These are phyloP conservation scores for Diaporthe citri DNA, from an alignment of 2,329 filamentous ascomycete genomes.

Conservation along the genomic window DNA sequence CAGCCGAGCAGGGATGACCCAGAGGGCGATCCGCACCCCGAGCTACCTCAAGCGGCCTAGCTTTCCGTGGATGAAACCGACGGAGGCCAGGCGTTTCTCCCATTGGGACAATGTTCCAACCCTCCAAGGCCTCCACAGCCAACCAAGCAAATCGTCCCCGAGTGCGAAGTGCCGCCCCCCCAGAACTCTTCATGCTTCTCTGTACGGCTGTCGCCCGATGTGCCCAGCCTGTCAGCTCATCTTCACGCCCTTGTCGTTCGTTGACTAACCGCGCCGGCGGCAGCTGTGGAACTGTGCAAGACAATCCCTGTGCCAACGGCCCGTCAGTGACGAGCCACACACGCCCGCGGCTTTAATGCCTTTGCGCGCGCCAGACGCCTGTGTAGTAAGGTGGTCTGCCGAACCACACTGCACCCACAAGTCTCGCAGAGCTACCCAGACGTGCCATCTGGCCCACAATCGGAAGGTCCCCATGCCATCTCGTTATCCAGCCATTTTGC, in stretches of 20 bases:
- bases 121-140: conserved; percentile 31
- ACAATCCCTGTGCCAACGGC: conserved; percentile 8
- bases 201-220: background rate
- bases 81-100: conserved; percentile 33
- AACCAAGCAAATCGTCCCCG: conserved; percentile 13
- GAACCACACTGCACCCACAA: conserved; percentile 2
- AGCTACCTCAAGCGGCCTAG: conserved; percentile 28
- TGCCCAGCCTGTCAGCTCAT: conserved; percentile 23
- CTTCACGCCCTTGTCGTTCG: conserved; percentile 21
- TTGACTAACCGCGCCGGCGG: conserved; percentile 16
- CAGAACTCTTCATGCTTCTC: background rate
- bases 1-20: conserved; percentile 8
- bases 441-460: background rate
- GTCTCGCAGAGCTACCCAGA: too few species aligned
- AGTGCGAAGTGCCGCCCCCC: background rate
- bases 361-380: conserved; percentile 26
- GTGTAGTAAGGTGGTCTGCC: background rate
- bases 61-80: conserved; percentile 37
- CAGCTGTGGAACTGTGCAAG: conserved; percentile 3
- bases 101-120: conserved; percentile 35
- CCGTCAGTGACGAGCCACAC: background rate
- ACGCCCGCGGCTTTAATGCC: background rate
- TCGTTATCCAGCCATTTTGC: background rate
- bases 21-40: conserved; percentile 13
- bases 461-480: background rate